Evolutionary conservation across 768 basidiomycete species (phyloP), one percentile per base, ranked within the genome.

Genomic region (Russula lepida): DNA sequence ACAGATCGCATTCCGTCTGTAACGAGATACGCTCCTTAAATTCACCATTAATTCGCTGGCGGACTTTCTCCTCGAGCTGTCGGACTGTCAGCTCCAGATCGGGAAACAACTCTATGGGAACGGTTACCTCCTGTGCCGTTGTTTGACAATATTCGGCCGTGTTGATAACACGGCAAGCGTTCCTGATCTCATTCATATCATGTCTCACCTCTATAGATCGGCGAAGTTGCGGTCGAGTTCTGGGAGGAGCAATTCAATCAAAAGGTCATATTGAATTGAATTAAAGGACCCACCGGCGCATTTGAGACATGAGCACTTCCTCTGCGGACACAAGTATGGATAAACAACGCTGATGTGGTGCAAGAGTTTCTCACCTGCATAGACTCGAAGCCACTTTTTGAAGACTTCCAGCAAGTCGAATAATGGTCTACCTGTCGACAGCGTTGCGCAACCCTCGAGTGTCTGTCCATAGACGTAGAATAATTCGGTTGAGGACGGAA

Each of bases 391-490:
- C 95, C 95, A 98, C 71, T 98, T 98, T 71, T 86, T 92, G 69
- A 92, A 92, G 41, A 99, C 73, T 19, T 77, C 79, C 56, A 83
- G 84, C 37, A 99, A 71, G 66, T 95, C 92, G 71, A 84, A 88
- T 63, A 99, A 74, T 5, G 93, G 82, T 61, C 87, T 84, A 0
- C 90, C 88, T 0, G 86, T 91, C 11, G 91, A 94, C 4, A 97
- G 77, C 68, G 90, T 94, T 2, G 91, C 88, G 69, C 95, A 98
- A 69, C 94, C 91, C 55, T 98, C 97, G 37, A 99, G 75, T 58
- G 87, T 94, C 71, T 98, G 94, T 0, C 86, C 92, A 70, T 98
- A 98, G 74, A 97, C 93, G 71, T 95, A 97, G 77, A 98, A 99
- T 19, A 99, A 75, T 67, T 98, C 95, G 0, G 95, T 98, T 0